phyloP scores from a whole-genome alignment of 371 early-diverging fungal species.

The Apophysomyces sp. region DNA sequence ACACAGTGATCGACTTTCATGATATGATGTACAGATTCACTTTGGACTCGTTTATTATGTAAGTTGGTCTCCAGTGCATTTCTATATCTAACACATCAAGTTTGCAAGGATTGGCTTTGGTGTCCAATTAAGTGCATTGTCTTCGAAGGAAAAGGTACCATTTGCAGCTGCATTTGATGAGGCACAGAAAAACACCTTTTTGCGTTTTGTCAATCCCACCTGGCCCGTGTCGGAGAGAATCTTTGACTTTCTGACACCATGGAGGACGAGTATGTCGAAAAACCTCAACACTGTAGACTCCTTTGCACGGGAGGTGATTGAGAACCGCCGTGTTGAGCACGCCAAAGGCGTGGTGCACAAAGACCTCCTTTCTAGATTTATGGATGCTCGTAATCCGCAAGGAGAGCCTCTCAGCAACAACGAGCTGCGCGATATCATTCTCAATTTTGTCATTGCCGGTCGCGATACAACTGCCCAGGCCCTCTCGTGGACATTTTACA shows the following conservation, averaged over 20 bases:
- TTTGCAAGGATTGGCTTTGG: constrained; percentile 45
- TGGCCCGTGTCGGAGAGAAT: constrained; percentile 27
- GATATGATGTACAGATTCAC: constrained; percentile 53
- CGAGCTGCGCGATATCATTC: constrained; percentile 56
- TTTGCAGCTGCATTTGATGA: constrained; percentile 64
- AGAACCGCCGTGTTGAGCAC: constrained; percentile 30
- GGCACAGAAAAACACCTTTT: constrained; percentile 33
- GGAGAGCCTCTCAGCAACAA: constrained; percentile 43
- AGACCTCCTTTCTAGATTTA: constrained; percentile 63
- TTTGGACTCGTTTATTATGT: constrained; percentile 59
- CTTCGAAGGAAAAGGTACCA: constrained; percentile 26
- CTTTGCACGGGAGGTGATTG: constrained; percentile 50
- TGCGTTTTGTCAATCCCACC: constrained; percentile 47
- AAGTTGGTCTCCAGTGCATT: constrained; percentile 4
- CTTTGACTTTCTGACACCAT: constrained; percentile 7
- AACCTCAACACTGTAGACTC: constrained; percentile 43
- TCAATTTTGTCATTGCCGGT: constrained; percentile 65
- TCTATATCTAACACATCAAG: neutral
- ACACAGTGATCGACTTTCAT: constrained; percentile 41
- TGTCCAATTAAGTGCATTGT: constrained; percentile 33
- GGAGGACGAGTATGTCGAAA: constrained; percentile 27
- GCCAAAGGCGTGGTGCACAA: constrained; percentile 21
- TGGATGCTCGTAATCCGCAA: constrained; percentile 49
- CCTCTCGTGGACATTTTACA: constrained; percentile 70
- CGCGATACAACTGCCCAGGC: constrained; percentile 74